Evolutionary conservation across 2,329 filamentous ascomycete genomes (phyloP).

Genomic region (Colletotrichum sp.): DNA sequence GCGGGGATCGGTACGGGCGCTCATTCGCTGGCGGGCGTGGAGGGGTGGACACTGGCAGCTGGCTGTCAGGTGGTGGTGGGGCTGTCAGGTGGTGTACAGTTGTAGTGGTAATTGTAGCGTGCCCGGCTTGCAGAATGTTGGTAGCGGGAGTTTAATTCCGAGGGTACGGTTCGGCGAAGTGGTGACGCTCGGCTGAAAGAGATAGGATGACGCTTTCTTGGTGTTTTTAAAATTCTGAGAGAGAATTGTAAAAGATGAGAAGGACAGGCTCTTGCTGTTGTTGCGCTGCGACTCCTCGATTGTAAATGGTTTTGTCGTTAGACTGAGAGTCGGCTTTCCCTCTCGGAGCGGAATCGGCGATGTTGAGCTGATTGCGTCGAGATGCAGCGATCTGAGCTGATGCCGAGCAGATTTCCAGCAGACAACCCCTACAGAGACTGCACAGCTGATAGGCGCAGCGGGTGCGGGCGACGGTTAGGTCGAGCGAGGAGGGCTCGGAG

Average conservation of each 20-base stretch:
- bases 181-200: slow-evolving; percentile 11
- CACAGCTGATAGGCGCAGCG: slow-evolving; percentile 7
- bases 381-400: not conserved
- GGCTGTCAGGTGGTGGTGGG: not conserved
- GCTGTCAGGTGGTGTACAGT: not conserved
- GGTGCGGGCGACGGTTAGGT: not conserved
- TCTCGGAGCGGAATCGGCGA: not conserved
- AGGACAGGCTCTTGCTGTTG: not conserved
- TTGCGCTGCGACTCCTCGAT: not conserved
- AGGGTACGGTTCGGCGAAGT: slow-evolving; percentile 14
- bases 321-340: not conserved
- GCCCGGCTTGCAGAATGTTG: not conserved
- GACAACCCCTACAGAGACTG: not conserved
- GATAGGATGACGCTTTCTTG: not conserved
- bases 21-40: slow-evolving; percentile 6
- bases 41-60: not conserved
- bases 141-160: slow-evolving; percentile 16
- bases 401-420: slow-evolving; percentile 5
- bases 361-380: not conserved
- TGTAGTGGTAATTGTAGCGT: not conserved
- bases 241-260: not conserved
- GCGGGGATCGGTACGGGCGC: slow-evolving; percentile 8
- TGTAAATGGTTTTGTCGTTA: not conserved
- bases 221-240: not conserved
- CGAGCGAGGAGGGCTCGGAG: not conserved